These are phyloP conservation scores for Aethionema arabicum DNA, from an alignment of 345 rosid species.

Conservation along the genomic window DNA sequence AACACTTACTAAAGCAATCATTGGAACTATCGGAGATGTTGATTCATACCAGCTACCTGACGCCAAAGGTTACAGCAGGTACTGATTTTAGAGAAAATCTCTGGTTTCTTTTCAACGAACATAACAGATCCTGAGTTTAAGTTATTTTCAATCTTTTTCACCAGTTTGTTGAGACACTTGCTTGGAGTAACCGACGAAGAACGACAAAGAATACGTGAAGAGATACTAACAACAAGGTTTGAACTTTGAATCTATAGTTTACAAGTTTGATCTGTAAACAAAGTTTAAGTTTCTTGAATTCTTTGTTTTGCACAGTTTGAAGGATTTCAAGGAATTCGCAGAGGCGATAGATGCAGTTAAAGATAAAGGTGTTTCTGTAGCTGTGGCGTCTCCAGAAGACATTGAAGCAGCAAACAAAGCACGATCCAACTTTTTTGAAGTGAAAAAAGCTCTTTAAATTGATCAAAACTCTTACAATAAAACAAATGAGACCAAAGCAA, in stretches of 20 bases:
- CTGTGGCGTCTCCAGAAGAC: slow-evolving; percentile 78
- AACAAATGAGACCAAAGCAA: slow-evolving; percentile 7
- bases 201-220: slow-evolving; percentile 77
- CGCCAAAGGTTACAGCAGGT: slow-evolving; percentile 99
- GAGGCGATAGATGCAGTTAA: slow-evolving; percentile 64
- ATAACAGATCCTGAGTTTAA: slow-evolving; percentile 8
- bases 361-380: slow-evolving; percentile 71
- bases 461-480: not conserved
- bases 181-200: slow-evolving; percentile 87
- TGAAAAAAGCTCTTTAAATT: slow-evolving; percentile 62
- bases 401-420: slow-evolving; percentile 69
- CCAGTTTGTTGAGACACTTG: slow-evolving; percentile 64
- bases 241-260: not conserved
- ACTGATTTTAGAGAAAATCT: slow-evolving; percentile 8
- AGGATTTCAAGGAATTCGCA: slow-evolving; percentile 82
- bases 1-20: slow-evolving; percentile 84
- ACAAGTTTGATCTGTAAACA: no score
- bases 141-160: slow-evolving; percentile 12
- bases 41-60: slow-evolving; percentile 96
- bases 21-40: slow-evolving; percentile 93
- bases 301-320: slow-evolving; percentile 46
- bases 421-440: slow-evolving; percentile 56
- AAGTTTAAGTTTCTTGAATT: not conserved
- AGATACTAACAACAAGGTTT: slow-evolving; percentile 89
- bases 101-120: not conserved